A percentile compares a stretch with the other conserved stretches of the same genome.
phyloP scores from a whole-genome alignment of 1,284 basidiomycete species.

The Malassezia sympodialis region DNA sequence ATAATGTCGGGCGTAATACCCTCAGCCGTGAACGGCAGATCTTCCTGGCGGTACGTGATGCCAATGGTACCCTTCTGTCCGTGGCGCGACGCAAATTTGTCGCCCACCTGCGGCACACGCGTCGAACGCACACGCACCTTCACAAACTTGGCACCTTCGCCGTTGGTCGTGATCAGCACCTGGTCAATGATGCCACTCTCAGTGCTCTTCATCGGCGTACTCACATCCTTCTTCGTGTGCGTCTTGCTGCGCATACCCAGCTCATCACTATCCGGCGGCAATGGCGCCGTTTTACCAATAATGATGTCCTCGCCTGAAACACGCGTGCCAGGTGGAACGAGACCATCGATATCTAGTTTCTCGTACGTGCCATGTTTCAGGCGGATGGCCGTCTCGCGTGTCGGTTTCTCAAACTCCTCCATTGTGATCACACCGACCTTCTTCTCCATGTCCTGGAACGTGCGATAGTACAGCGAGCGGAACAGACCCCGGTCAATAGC shows the following conservation, averaged over 20 bases:
- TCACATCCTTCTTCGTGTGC: constrained; percentile 86
- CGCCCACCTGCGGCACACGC: constrained; percentile 90
- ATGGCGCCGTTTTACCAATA: constrained; percentile 95
- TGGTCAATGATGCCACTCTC: constrained; percentile 97
- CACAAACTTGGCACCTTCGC: constrained; percentile 93
- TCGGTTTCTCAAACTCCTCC: constrained; percentile 96
- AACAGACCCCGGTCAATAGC: constrained; percentile 96
- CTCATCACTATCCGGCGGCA: constrained; percentile 92
- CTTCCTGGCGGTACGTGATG: constrained; percentile 97
- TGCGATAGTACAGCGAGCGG: constrained; percentile 95
- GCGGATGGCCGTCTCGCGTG: constrained; percentile 78
- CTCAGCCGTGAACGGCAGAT: constrained; percentile 97
- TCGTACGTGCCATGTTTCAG: constrained; percentile 99
- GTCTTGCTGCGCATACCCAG: constrained; percentile 83
- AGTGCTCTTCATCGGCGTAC: constrained; percentile 92
- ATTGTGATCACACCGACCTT: constrained; percentile 70
- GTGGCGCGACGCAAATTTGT: constrained; percentile 98
- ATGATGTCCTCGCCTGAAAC: constrained; percentile 97
- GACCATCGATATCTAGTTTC: constrained; percentile 89
- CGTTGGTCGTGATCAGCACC: constrained; percentile 89
- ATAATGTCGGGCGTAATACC: constrained; percentile 93
- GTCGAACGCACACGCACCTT: constrained; percentile 93
- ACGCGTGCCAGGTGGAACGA: constrained; percentile 88
- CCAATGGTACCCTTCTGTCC: constrained; percentile 99
- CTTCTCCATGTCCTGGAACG: constrained; percentile 94